Conservation (phyloP, 139 green algal species). For the Haematococcus sp. region DNA sequence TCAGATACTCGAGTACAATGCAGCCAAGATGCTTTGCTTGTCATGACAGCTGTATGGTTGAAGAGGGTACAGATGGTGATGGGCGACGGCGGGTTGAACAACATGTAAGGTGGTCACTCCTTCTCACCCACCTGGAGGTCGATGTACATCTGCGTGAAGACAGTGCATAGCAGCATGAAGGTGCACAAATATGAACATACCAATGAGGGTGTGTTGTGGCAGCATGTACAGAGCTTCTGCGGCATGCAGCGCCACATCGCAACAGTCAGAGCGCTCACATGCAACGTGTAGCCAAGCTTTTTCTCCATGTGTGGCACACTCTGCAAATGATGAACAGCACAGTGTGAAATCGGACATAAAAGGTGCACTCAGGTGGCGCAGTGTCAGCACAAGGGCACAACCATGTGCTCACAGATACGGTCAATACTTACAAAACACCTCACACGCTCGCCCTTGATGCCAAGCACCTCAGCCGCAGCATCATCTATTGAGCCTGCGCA, state of each 20-base stretch:
- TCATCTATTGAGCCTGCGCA: conserved; percentile 14
- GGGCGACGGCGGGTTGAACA: too few species aligned
- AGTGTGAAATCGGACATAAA: neutral
- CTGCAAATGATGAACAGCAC: neutral
- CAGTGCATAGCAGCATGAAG: neutral
- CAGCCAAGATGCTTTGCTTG: too few species aligned
- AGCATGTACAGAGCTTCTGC: too few species aligned
- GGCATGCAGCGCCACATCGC: neutral
- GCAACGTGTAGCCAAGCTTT: conserved; percentile 2
- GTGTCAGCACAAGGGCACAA: too few species aligned
- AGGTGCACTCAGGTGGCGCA: neutral
- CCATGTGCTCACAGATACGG: too few species aligned
- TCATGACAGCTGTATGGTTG: too few species aligned
- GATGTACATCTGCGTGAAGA: conserved; percentile 23
- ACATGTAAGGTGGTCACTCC: too few species aligned
- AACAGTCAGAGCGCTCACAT: neutral
- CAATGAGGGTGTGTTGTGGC: too few species aligned
- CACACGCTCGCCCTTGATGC: conserved; percentile 19
- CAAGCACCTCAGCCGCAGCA: conserved; percentile 10
- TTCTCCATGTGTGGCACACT: conserved; percentile 1
- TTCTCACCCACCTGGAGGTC: conserved; percentile 23
- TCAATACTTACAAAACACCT: conserved; percentile 4
- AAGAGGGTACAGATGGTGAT: too few species aligned
- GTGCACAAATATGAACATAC: too few species aligned
- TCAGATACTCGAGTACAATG: too few species aligned